Base-by-base conservation (phyloP, 2,329 filamentous ascomycete species). In the Trichoderma guizhouense region DNA sequence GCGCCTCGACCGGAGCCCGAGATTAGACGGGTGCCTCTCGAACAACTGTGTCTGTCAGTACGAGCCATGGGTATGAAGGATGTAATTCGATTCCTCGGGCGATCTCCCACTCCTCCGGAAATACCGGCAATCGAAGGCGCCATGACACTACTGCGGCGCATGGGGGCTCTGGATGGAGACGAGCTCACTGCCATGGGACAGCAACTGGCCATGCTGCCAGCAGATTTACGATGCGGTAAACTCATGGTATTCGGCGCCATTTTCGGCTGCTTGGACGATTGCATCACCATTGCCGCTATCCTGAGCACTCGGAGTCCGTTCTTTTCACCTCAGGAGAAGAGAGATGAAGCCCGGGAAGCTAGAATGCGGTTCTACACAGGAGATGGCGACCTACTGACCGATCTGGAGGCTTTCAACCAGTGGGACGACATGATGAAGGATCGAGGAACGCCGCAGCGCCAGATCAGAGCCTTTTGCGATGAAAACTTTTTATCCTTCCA, bases 211-310 rank as follows among this genome's bases (percentile, higher is more conserved):
- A 93, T 97, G 89, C 94, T 99, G 65, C 96, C 96, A 2, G 93
- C 95, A 0, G 96, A 99, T 78, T 86, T 99, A 62, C 90, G 95
- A 32, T 97, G 94, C 79, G 94, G 93, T 60, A 99, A 99, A 82
- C 87, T 99, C 39, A 94, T 99, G 87, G 93, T 99, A 4, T 97
- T 97, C 78, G 96, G 96, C 7, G 92, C 94, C 18, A 94, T 97
- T 72, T 98, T 99, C 78, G 93, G 93, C 39, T 98, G 95, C 78
- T 87, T 98, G 7, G 94, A 97, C 77, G 90, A 95, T 67, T 94
- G 92, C 75, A 87, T 98, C 70, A 94, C 92, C 3, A 95, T 98
- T 74, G 93, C 96, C 2, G 92, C 95, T 9, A 96, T 98, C 53
- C 86, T 99, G n/a, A 98, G 94, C 70, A 92, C 93, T 32, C 91